Evolutionary conservation across 2,329 filamentous ascomycete genomes (phyloP), one percentile per base, ranked within the genome.

Genomic region (Magnaporthiopsis incrustans): DNA sequence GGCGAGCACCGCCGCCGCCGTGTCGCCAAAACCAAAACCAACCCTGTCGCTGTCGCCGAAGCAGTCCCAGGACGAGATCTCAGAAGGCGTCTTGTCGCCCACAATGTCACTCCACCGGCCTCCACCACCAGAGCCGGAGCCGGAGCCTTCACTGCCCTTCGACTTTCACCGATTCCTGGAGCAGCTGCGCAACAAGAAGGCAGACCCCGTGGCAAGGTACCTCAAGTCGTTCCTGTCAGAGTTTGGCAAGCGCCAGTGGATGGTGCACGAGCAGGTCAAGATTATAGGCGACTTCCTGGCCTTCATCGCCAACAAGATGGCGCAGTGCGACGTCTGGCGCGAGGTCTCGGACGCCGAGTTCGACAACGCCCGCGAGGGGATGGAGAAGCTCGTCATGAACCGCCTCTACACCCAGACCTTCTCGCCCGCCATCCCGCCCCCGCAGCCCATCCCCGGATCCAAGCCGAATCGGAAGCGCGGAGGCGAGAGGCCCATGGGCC

Each of bases 381-480:
- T 99, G 95, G 95, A 99, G 79, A 99, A 99, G 75, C 83, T 99
- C 4, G 96, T 99, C 69, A 99, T 99, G 96, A 99, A 99, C 74
- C 83, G 96, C 64, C 79, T 99, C 5, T 99, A 99, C 75, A 87
- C 88, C 0, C 95, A 99, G 75, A 98, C 95, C 0, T 99, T 99
- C 74, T 97, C 94, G 0, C 95, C 95, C 0, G 91, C 91, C 18
- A 99, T 99, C 67, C 86, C 92, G 4, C 83, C 91, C 0, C 89
- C 92, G 4, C 89, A 92, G 66, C 88, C 89, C 2, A 83, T 89
- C 50, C 84, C 89, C 30, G 86, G 86, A 26, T 83, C 85, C 44
- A 88, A 89, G 74, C 84, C 88, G 30, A 63, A 63, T 25, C 88
- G 85, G 76, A 81, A 86, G 70, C 88, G 87, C 74, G 86, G 87